phyloP scores from a whole-genome alignment of 2,329 filamentous ascomycete genomes.

The Dactylella cylindrospora region DNA sequence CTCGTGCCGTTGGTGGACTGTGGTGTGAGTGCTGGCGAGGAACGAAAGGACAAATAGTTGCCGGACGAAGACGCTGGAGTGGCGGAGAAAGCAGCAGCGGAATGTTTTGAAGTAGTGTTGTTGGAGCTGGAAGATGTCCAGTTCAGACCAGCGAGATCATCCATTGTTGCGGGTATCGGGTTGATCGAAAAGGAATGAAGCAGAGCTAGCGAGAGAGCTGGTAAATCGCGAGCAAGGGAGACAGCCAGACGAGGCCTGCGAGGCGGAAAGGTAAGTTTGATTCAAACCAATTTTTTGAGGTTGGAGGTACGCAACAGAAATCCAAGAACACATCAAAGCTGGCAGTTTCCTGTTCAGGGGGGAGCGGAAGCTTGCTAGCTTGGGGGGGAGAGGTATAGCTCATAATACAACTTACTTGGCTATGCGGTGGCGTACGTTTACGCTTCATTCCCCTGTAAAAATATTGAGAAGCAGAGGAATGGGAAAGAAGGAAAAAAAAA shows the following conservation, averaged over 20 bases:
- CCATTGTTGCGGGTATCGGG: constrained; percentile 55
- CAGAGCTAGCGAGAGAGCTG: constrained; percentile 1
- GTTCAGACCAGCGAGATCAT: constrained; percentile 64
- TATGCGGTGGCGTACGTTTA: no score
- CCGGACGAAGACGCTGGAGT: constrained; percentile 59
- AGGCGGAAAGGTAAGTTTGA: not conserved
- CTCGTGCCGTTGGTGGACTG: constrained; percentile 17
- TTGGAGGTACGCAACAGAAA: no score
- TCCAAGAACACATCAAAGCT: no score
- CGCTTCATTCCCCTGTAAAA: no score
- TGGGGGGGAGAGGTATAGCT: no score
- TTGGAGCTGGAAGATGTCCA: constrained; percentile 57
- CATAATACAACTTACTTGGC: no score
- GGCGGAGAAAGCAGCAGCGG: constrained; percentile 50
- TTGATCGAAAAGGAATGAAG: not conserved
- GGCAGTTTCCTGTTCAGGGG: no score
- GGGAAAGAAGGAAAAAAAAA: no score
- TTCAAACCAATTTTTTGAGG: no score
- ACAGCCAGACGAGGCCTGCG: not conserved
- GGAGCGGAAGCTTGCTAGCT: no score
- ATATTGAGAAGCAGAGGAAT: no score
- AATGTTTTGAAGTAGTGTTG: constrained; percentile 54
- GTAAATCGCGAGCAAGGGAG: not conserved
- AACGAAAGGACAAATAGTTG: constrained; percentile 59
- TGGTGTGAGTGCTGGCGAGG: constrained; percentile 50